phyloP scores from a whole-genome alignment of 768 basidiomycete species.

The Suillus spraguei region DNA sequence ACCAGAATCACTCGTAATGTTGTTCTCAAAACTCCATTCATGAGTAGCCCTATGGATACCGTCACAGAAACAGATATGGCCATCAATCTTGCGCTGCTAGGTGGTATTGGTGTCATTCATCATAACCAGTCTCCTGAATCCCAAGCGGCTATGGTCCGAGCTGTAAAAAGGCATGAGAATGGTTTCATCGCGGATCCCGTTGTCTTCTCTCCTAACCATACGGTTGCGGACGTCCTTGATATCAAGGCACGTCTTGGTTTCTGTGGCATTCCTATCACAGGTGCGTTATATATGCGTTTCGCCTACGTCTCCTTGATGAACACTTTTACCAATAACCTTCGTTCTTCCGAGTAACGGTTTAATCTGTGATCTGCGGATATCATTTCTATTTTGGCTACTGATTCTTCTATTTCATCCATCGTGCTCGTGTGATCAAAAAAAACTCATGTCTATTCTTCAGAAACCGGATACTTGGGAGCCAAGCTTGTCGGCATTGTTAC shows the following conservation, averaged over 20 bases:
- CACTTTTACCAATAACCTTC: constrained; percentile 67
- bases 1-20: constrained; percentile 90
- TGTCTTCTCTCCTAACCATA: constrained; percentile 75
- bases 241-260: constrained; percentile 93
- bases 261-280: constrained; percentile 96
- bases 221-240: constrained; percentile 87
- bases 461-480: constrained; percentile 83
- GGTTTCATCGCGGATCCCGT: constrained; percentile 97
- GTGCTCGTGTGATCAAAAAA: neutral
- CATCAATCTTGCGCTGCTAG: constrained; percentile 90
- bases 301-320: constrained; percentile 62
- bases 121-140: constrained; percentile 85
- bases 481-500: constrained; percentile 97
- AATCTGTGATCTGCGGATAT: constrained; percentile 76
- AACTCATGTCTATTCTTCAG: constrained; percentile 42
- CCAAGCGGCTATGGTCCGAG: constrained; percentile 96
- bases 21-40: constrained; percentile 89
- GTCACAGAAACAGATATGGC: constrained; percentile 97
- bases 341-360: constrained; percentile 85
- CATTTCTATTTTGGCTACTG: constrained; percentile 25
- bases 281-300: constrained; percentile 61
- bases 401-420: constrained; percentile 11
- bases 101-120: constrained; percentile 97
- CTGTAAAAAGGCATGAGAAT: constrained; percentile 98
- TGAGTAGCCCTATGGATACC: constrained; percentile 99